phyloP scores from a whole-genome alignment of 345 rosid genomes.

The Firmiana major region DNA sequence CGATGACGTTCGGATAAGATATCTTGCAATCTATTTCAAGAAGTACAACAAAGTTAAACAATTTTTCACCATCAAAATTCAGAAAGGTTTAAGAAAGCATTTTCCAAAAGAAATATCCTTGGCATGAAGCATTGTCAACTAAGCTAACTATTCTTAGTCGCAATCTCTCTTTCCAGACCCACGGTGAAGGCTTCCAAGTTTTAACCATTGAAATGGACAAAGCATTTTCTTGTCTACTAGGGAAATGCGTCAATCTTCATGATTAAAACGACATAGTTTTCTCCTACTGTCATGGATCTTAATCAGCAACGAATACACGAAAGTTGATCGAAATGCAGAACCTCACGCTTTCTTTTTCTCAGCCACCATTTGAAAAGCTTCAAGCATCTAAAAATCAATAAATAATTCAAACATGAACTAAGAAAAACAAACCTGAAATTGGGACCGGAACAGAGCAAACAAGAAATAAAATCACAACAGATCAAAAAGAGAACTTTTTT shows the following conservation, averaged over 20 bases:
- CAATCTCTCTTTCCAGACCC: neutral
- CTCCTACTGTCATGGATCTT: neutral
- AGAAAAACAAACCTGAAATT: neutral
- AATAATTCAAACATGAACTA: neutral
- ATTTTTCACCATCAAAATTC: neutral
- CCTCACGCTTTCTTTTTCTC: neutral
- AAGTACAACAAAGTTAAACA: neutral
- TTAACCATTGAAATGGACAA: neutral
- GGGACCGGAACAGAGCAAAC: neutral
- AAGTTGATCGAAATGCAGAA: neutral
- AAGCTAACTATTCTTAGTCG: neutral
- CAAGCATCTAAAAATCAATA: neutral
- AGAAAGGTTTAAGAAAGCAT: neutral
- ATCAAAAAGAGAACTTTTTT: neutral
- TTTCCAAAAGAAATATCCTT: neutral
- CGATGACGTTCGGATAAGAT: neutral
- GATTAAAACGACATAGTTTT: neutral
- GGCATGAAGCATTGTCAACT: neutral
- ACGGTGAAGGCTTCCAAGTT: neutral
- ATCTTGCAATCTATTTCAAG: neutral
- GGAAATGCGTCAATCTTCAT: neutral
- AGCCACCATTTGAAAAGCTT: neutral
- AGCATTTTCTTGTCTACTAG: neutral
- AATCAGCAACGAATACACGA: constrained; percentile 1
- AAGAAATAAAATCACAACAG: neutral